phyloP scores from a whole-genome alignment of 495 filamentous ascomycete species.

The Penicillium desertorum region DNA sequence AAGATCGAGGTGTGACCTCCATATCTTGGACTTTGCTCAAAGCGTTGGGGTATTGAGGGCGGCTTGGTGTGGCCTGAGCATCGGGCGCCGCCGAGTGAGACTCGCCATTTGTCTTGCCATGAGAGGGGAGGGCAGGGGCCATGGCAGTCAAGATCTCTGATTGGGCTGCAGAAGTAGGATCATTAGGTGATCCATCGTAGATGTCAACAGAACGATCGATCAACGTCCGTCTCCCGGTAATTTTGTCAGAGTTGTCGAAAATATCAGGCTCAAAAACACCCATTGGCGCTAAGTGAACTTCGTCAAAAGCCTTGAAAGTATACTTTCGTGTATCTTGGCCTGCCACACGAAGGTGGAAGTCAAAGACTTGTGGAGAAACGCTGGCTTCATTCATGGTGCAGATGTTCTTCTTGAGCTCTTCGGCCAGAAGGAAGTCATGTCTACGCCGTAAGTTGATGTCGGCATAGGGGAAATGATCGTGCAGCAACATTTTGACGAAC shows the following conservation, averaged over 20 bases:
- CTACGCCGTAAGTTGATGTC: slow-evolving; percentile 89
- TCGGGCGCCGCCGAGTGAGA: slow-evolving; percentile 27
- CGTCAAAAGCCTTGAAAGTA: slow-evolving; percentile 91
- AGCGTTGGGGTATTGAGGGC: slow-evolving; percentile 42
- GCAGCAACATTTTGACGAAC: slow-evolving; percentile 95
- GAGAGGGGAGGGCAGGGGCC: slow-evolving; percentile 55
- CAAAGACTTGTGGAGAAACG: slow-evolving; percentile 73
- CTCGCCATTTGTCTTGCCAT: slow-evolving; percentile 36
- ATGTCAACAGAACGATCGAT: slow-evolving; percentile 85
- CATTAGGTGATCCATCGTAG: slow-evolving; percentile 87
- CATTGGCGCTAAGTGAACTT: slow-evolving; percentile 86
- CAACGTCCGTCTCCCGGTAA: slow-evolving; percentile 71
- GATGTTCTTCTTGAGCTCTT: slow-evolving; percentile 89
- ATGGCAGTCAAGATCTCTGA: slow-evolving; percentile 68
- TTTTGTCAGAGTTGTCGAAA: slow-evolving; percentile 77
- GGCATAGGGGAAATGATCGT: slow-evolving; percentile 87
- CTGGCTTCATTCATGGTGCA: slow-evolving; percentile 84
- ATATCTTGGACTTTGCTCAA: slow-evolving; percentile 52
- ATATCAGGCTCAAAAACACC: slow-evolving; percentile 84
- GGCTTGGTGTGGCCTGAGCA: slow-evolving; percentile 42
- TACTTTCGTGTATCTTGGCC: slow-evolving; percentile 89
- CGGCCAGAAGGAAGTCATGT: slow-evolving; percentile 89
- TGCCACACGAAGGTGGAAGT: slow-evolving; percentile 86
- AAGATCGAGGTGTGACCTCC: slow-evolving; percentile 75
- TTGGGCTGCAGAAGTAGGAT: slow-evolving; percentile 84